Percentiles rank a stretch among this genome's conserved stretches.
phyloP scores from a whole-genome alignment of 192 early-diverging fungal genomes.

The Lunasporangiospora selenospora region DNA sequence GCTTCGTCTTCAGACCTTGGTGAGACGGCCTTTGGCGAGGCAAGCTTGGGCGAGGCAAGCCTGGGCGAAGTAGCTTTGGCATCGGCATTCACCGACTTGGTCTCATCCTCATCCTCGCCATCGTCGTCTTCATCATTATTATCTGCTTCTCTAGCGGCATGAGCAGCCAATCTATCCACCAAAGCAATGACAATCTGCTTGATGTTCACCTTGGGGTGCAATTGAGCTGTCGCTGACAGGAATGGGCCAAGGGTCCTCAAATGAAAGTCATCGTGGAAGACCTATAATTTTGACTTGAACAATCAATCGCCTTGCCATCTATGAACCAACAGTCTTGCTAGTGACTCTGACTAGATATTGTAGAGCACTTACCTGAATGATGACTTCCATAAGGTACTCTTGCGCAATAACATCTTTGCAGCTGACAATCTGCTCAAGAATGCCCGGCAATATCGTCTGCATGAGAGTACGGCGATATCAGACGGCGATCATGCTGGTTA shows the following conservation, averaged over 20 bases:
- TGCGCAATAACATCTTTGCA: conserved; percentile 97
- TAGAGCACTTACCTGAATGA: conserved; percentile 87
- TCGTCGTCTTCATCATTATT: not conserved
- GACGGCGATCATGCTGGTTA: not conserved
- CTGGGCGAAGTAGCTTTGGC: conserved; percentile 21
- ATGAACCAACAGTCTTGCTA: too few relatives aligned
- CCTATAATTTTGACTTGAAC: too few relatives aligned
- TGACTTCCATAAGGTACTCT: conserved; percentile 99
- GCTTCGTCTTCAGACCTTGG: conserved; percentile 5
- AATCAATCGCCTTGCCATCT: too few relatives aligned
- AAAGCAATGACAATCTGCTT: conserved; percentile 93
- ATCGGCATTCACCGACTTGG: conserved; percentile 37
- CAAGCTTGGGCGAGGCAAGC: too few relatives aligned
- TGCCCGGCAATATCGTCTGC: conserved; percentile 78
- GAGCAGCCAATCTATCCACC: conserved; percentile 91
- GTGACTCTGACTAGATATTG: too few relatives aligned
- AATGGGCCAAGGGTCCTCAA: conserved; percentile 84
- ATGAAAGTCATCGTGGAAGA: conserved; percentile 95
- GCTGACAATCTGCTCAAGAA: conserved; percentile 92
- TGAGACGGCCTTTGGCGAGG: conserved; percentile 11
- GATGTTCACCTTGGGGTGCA: conserved; percentile 89
- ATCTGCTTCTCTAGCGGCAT: conserved; percentile 76
- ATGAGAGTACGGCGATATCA: not conserved
- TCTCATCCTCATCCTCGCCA: conserved; percentile 11
- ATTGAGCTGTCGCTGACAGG: conserved; percentile 83